These are phyloP conservation scores for Casuarina glauca DNA, from an alignment of 306 rosid species.

Conservation along the genomic window DNA sequence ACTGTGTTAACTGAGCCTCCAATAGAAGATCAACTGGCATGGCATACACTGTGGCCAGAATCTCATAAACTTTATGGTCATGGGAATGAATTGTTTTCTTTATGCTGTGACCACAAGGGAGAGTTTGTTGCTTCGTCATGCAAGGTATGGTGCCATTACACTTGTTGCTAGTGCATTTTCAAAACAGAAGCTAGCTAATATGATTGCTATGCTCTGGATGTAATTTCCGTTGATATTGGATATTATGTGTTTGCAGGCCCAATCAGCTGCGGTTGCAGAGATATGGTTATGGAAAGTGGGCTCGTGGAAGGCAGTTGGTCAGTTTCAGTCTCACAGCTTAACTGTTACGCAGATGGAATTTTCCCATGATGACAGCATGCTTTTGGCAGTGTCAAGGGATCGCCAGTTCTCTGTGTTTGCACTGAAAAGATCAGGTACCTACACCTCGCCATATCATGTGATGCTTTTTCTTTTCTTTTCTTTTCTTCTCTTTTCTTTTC, in stretches of 20 bases:
- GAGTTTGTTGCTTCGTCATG: conserved; percentile 93
- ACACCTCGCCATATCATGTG: conserved; percentile 6
- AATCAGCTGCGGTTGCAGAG: conserved; percentile 75
- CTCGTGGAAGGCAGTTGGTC: conserved; percentile 87
- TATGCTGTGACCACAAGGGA: conserved; percentile 85
- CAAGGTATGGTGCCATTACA: conserved; percentile 59
- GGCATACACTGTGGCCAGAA: conserved; percentile 99
- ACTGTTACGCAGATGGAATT: conserved; percentile 94
- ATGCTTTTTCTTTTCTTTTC: background rate
- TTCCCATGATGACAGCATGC: conserved; percentile 70
- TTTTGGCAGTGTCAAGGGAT: conserved; percentile 91
- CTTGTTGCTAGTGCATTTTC: conserved; percentile 7
- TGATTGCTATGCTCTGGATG: conserved; percentile 11
- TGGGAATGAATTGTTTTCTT: conserved; percentile 87
- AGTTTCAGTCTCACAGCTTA: conserved; percentile 80
- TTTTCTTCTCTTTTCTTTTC: background rate
- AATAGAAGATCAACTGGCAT: conserved; percentile 92
- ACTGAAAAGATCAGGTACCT: conserved; percentile 64
- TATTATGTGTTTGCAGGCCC: conserved; percentile 59
- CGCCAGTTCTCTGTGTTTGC: conserved; percentile 82
- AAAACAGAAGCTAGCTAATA: background rate
- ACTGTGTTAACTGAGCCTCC: conserved; percentile 83
- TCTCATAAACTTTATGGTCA: conserved; percentile 98
- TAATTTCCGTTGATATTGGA: background rate
- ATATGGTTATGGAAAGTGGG: conserved; percentile 97